These are phyloP conservation scores for Setaria viridis DNA, from an alignment of 202 grass and related monocot species.

Conservation along the genomic window DNA sequence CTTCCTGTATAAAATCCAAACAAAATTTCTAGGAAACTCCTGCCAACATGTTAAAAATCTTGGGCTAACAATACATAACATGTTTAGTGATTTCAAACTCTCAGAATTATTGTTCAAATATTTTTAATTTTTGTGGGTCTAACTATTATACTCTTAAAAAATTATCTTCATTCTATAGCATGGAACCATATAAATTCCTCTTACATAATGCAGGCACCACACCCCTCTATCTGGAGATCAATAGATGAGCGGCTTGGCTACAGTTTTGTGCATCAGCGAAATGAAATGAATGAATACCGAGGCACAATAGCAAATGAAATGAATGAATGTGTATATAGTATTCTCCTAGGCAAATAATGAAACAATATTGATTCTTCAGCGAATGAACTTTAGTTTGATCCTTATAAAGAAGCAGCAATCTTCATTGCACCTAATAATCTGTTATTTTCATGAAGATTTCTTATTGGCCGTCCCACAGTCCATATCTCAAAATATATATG, in stretches of 20 bases:
- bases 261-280: background rate
- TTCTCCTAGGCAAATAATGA: background rate
- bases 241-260: background rate
- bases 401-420: background rate
- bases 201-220: slow-evolving; percentile 29
- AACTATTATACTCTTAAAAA: background rate
- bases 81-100: background rate
- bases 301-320: background rate
- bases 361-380: background rate
- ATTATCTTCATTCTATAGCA: background rate
- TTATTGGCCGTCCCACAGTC: background rate
- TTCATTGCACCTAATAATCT: background rate
- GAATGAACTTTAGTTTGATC: background rate
- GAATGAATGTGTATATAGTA: background rate
- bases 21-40: background rate
- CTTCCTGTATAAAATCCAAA: background rate
- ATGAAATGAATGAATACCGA: too few relatives aligned
- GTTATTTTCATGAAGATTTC: background rate
- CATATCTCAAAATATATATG: background rate
- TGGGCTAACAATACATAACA: background rate
- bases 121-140: background rate
- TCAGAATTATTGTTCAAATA: background rate
- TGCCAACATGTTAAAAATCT: background rate
- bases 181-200: slow-evolving; percentile 9
- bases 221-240: slow-evolving; percentile 24